Percentiles rank a stretch among this genome's conserved stretches.
These are phyloP conservation scores for Trichophyton rubrum DNA, from an alignment of 2,329 filamentous ascomycete genomes.

Conservation along the genomic window DNA sequence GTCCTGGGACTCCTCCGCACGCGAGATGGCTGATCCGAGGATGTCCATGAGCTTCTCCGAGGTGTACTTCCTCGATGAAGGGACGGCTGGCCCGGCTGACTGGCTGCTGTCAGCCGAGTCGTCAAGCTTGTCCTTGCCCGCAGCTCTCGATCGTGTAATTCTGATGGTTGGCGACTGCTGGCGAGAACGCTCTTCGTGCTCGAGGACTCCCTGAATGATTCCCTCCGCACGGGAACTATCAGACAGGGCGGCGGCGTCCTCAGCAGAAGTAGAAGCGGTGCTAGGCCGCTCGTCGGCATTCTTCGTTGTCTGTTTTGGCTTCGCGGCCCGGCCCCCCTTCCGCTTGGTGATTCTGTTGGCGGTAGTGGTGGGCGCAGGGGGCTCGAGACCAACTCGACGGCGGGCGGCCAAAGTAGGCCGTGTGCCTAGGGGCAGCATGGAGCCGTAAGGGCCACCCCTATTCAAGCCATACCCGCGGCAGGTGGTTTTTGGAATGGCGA, in stretches of 20 bases:
- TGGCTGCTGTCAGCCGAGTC: slow-evolving; percentile 11
- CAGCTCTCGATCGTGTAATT: slow-evolving; percentile 9
- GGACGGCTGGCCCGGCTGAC: slow-evolving; percentile 8
- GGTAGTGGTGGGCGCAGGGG: slow-evolving; percentile 24
- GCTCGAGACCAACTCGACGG: slow-evolving; percentile 37
- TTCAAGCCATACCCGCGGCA: slow-evolving; percentile 58
- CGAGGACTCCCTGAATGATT: slow-evolving; percentile 2
- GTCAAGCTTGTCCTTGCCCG: slow-evolving; percentile 7
- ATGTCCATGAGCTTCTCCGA: slow-evolving; percentile 20
- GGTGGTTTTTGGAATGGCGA: slow-evolving; percentile 44
- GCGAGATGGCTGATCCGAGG: slow-evolving; percentile 19
- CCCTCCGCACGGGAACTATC: slow-evolving; percentile 6
- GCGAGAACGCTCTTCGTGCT: slow-evolving; percentile 7
- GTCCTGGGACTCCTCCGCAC: slow-evolving; percentile 21
- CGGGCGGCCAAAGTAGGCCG: slow-evolving; percentile 53
- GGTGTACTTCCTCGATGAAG: slow-evolving; percentile 16
- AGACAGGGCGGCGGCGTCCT: slow-evolving; percentile 7
- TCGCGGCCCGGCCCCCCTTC: slow-evolving; percentile 7
- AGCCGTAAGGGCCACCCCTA: slow-evolving; percentile 63
- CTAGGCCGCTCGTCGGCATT: slow-evolving; percentile 13
- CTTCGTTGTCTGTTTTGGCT: slow-evolving; percentile 9
- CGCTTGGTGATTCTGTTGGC: slow-evolving; percentile 12
- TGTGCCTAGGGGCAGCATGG: slow-evolving; percentile 70
- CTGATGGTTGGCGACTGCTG: not conserved
- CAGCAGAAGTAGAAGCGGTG: slow-evolving; percentile 13